Base-by-base conservation (phyloP, 768 basidiomycete genomes). In the Trametes villosa region DNA sequence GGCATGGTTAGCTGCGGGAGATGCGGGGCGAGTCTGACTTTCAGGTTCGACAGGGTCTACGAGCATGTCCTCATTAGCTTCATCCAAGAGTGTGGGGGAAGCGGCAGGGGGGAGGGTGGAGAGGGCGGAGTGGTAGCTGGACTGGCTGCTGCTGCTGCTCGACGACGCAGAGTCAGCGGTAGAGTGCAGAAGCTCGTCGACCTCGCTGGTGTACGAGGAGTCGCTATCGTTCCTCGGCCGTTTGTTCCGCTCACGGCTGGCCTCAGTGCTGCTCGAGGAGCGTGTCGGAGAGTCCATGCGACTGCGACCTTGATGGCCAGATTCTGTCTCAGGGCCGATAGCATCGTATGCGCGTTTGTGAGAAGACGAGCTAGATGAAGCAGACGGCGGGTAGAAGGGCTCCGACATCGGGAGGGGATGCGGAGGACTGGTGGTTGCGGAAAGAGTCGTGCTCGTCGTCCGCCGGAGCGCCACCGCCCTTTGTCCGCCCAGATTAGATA, bases 311-410 rank as follows among this genome's bases (percentile, higher is more conserved):
- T 4, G 24, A 24, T 36, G 36, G 17, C 33, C 45, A 17, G 18
- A 4, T 7, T 41, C 46, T 27, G 13, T 33, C 12, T 60, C 63
- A 4, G 55, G 52, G 31, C 52, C 59, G 12, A 65, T 48, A 41
- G 60, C 59, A 31, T 60, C 63, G 46, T 41, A 65, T 18, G 59
- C 40, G 29, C 63, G 63, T 40, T 65, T 65, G 46, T 65, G 55
- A 12, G 59, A 33, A 2, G 47, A 40, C 34, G 55, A 56, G 29
- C 33, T 27, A 2, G 44, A 33, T 4, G 45, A 20, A 9, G 18
- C 11, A 34, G 30, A 27, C 6, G 24, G 33, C 13, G 51, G n/a
- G 41, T 15, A 29, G 33, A 24, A 15, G 4, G 33, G 31, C 9
- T 60, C 60, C 24, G 53, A 36, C 47, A 55, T 50, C 22, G 15